Conservation (phyloP, 768 basidiomycete species). For the Rhodotorula paludigena region DNA sequence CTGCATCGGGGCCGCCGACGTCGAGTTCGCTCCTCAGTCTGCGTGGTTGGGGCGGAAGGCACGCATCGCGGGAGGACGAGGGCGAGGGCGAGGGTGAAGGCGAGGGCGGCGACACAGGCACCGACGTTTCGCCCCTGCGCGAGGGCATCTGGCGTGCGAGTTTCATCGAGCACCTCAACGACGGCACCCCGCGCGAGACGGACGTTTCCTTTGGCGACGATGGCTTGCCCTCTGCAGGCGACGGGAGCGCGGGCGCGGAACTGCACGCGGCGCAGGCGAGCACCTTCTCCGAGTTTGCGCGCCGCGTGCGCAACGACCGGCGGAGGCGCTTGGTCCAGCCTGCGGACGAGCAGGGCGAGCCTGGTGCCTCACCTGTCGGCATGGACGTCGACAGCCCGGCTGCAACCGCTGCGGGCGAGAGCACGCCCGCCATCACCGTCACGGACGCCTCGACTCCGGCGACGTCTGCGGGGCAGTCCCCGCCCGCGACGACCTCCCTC, state of each 20-base stretch:
- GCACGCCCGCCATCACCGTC: constrained; percentile 2
- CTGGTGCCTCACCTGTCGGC: background rate
- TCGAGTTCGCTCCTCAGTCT: too few species aligned
- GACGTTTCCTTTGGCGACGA: background rate
- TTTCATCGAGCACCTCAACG: constrained; percentile 22
- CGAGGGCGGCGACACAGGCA: background rate
- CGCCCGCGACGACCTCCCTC: background rate
- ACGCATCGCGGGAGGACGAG: too few species aligned
- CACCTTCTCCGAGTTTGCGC: constrained; percentile 6
- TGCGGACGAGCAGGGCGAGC: too few species aligned
- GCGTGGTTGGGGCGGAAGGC: too few species aligned
- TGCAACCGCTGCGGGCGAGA: background rate
- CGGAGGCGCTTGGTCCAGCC: background rate
- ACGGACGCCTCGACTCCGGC: constrained; percentile 10
- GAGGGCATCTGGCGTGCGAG: constrained; percentile 25
- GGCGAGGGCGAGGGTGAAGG: background rate
- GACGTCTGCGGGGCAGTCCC: background rate
- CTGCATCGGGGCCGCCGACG: background rate
- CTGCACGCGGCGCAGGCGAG: accelerated
- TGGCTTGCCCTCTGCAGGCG: too few species aligned
- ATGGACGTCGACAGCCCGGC: background rate
- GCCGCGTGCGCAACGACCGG: constrained; percentile 1
- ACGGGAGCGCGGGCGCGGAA: too few species aligned
- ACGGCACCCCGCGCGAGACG: background rate
- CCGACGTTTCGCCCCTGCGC: background rate